These are phyloP conservation scores for Schizosaccharomyces cryophilus DNA, from an alignment of 805 yeast species.

Conservation along the genomic window DNA sequence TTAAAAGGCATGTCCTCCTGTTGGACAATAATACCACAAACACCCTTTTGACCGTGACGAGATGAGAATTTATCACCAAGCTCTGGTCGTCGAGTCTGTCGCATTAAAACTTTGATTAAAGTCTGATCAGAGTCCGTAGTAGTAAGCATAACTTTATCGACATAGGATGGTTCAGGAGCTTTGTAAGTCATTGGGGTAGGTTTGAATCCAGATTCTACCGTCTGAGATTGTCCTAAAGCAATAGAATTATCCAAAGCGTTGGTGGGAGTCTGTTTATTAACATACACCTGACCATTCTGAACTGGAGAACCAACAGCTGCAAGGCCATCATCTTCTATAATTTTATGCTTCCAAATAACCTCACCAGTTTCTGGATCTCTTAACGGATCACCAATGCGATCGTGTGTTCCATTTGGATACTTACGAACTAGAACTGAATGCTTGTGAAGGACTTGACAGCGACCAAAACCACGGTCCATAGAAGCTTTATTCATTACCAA, in stretches of 20 bases:
- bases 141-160: slow-evolving; percentile 94
- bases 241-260: slow-evolving; percentile 52
- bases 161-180: slow-evolving; percentile 86
- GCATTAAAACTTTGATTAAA: slow-evolving; percentile 62
- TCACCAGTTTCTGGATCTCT: slow-evolving; percentile 36
- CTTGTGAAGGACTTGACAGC: slow-evolving; percentile 87
- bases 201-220: slow-evolving; percentile 33
- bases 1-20: slow-evolving; percentile 93
- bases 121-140: slow-evolving; percentile 90
- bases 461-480: slow-evolving; percentile 87
- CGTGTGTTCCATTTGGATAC: slow-evolving; percentile 83
- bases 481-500: slow-evolving; percentile 81
- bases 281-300: slow-evolving; percentile 79
- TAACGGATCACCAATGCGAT: slow-evolving; percentile 75
- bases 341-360: slow-evolving; percentile 65
- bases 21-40: slow-evolving; percentile 90
- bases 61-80: slow-evolving; percentile 93
- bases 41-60: slow-evolving; percentile 97
- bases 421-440: slow-evolving; percentile 73
- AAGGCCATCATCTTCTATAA: slow-evolving; percentile 81
- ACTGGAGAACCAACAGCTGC: slow-evolving; percentile 88
- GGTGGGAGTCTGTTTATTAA: slow-evolving; percentile 72
- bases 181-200: slow-evolving; percentile 80
- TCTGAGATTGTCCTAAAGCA: slow-evolving; percentile 10
- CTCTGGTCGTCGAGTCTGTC: slow-evolving; percentile 95